Percentiles rank a stretch among this genome's conserved stretches.
Evolutionary conservation across 2,329 filamentous ascomycete species (phyloP).

Genomic region (Didymella pinodella): DNA sequence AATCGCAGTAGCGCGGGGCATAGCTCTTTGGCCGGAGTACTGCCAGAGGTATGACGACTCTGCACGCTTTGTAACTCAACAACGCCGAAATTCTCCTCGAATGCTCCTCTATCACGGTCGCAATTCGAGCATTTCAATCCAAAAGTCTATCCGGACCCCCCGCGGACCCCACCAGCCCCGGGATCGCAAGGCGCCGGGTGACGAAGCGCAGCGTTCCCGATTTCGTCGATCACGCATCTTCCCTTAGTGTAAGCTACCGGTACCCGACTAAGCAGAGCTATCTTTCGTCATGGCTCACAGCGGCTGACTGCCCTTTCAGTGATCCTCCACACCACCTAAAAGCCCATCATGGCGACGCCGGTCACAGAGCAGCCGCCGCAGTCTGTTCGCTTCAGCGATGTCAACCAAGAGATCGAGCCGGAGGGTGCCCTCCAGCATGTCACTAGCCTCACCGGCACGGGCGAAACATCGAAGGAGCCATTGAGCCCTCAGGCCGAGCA

Average conservation of each 20-base stretch:
- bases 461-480: slow-evolving; percentile 34
- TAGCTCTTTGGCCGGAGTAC: slow-evolving; percentile 15
- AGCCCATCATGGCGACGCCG: slow-evolving; percentile 38
- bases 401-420: slow-evolving; percentile 51
- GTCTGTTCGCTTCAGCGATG: slow-evolving; percentile 52
- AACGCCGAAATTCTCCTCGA: slow-evolving; percentile 11
- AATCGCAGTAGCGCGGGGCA: slow-evolving; percentile 25
- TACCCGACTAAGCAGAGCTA: slow-evolving; percentile 27
- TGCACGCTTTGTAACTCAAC: slow-evolving; percentile 16
- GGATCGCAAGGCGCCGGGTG: slow-evolving; percentile 15
- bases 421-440: slow-evolving; percentile 43
- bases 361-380: slow-evolving; percentile 37
- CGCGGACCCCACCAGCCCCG: slow-evolving; percentile 20
- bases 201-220: slow-evolving; percentile 25
- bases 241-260: slow-evolving; percentile 30
- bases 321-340: slow-evolving; percentile 15
- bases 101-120: slow-evolving; percentile 8
- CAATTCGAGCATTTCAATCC: slow-evolving; percentile 10
- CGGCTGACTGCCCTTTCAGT: slow-evolving; percentile 18
- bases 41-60: slow-evolving; percentile 32
- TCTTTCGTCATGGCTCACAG: slow-evolving; percentile 33
- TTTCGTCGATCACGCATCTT: slow-evolving; percentile 26
- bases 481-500: slow-evolving; percentile 61
- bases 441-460: slow-evolving; percentile 39
- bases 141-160: slow-evolving; percentile 17